Conservation (phyloP, 192 early-diverging fungal genomes). For the Backusella morwellensis region DNA sequence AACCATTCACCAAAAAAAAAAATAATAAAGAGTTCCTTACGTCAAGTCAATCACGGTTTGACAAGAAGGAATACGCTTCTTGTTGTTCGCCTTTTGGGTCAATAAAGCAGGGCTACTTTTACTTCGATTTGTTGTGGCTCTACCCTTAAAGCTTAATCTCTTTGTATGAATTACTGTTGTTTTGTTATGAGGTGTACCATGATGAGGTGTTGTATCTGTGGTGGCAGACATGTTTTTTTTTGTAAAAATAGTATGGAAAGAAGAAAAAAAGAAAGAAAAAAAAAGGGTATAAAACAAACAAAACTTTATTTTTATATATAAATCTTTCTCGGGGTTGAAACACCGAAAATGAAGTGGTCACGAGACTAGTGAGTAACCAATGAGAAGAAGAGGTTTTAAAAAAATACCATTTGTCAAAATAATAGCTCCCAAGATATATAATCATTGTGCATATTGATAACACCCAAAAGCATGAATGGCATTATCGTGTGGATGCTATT, state of each 20-base stretch:
- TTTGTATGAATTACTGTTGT: background rate
- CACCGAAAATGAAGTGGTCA: background rate
- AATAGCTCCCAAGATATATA: background rate
- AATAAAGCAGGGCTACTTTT: background rate
- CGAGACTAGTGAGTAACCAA: background rate
- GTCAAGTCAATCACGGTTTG: conserved; percentile 19
- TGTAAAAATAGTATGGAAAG: background rate
- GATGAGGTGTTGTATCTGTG: background rate
- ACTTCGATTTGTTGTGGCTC: background rate
- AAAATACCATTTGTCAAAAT: background rate
- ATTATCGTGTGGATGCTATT: too few species aligned
- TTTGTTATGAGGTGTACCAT: background rate
- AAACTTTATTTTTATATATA: background rate
- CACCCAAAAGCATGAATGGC: too few species aligned
- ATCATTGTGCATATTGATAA: too few species aligned
- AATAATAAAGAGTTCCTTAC: background rate
- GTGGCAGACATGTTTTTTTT: background rate
- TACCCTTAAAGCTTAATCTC: background rate
- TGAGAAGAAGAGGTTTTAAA: background rate
- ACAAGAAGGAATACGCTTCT: background rate
- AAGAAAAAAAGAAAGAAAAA: background rate
- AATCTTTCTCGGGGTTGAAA: background rate
- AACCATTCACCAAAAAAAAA: background rate
- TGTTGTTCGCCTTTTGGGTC: background rate
- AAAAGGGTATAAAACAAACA: background rate